These are phyloP conservation scores for Plasmodium billcollinsi DNA, from an alignment of 169 alveolate species.

Conservation along the genomic window DNA sequence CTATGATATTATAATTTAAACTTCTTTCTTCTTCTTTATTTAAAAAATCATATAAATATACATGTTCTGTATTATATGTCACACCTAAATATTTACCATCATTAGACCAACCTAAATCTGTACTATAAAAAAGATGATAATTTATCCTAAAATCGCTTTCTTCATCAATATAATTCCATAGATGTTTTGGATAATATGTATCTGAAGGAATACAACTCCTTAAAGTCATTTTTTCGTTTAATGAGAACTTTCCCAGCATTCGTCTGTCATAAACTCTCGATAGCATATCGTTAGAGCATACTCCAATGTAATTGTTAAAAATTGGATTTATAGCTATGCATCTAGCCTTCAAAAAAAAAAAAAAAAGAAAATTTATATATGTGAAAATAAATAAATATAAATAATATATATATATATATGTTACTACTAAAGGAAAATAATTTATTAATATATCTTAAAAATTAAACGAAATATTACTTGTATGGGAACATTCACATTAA, in stretches of 20 bases:
- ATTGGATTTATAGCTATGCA: conserved; percentile 80
- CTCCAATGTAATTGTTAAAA: conserved; percentile 77
- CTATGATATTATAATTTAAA: conserved; percentile 6
- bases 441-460: no score
- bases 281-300: conserved; percentile 80
- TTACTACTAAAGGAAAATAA: conserved; percentile 28
- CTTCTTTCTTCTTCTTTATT: conserved; percentile 55
- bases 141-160: conserved; percentile 23
- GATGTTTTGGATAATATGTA: conserved; percentile 77
- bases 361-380: background rate
- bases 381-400: background rate
- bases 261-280: conserved; percentile 81
- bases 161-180: conserved; percentile 75
- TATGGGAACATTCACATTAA: conserved; percentile 3
- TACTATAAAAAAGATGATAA: conserved; percentile 11
- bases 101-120: conserved; percentile 73
- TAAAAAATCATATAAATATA: conserved; percentile 76
- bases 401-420: conserved; percentile 3
- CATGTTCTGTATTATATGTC: conserved; percentile 77
- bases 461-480: conserved; percentile 5
- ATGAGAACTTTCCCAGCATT: conserved; percentile 48
- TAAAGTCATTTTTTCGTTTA: conserved; percentile 35
- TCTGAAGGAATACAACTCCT: conserved; percentile 75
- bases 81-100: conserved; percentile 77
- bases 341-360: conserved; percentile 51